Percentiles rank a stretch among this genome's conserved stretches.
phyloP scores from a whole-genome alignment of 176 grass and related monocot genomes.

The Neostapfia colusana region DNA sequence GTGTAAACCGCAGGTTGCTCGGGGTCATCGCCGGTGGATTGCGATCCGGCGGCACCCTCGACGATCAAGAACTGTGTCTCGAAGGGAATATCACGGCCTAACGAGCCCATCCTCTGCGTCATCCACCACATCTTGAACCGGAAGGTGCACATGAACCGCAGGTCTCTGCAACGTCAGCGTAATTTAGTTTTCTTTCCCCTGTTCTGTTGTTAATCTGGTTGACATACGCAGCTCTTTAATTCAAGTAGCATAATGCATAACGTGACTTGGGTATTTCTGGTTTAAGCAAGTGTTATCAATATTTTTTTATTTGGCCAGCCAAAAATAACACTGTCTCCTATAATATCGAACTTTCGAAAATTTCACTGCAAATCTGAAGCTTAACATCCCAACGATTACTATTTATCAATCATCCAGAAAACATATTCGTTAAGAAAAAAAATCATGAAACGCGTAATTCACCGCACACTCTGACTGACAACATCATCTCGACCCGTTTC shows the following conservation, averaged over 20 bases:
- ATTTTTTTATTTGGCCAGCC: background rate
- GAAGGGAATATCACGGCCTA: slow-evolving; percentile 58
- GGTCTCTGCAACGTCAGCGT: slow-evolving; percentile 41
- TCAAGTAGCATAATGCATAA: too few relatives aligned
- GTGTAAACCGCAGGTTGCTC: slow-evolving; percentile 55
- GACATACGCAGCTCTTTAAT: background rate
- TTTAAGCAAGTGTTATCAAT: background rate
- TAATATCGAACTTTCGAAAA: background rate
- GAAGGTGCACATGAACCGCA: slow-evolving; percentile 81
- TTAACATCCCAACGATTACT: background rate
- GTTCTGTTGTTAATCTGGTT: background rate
- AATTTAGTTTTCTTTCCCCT: background rate
- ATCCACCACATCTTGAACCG: slow-evolving; percentile 96
- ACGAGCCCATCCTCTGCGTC: slow-evolving; percentile 80
- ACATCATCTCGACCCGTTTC: background rate
- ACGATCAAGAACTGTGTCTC: slow-evolving; percentile 84
- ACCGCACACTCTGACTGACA: background rate
- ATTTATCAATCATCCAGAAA: background rate
- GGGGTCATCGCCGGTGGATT: background rate
- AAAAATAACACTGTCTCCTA: background rate
- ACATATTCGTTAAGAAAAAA: background rate
- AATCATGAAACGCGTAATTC: background rate
- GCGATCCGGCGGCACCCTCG: slow-evolving; percentile 33
- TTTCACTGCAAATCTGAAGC: background rate
- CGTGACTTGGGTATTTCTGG: background rate